Conservation (phyloP, 2,329 filamentous ascomycete genomes). For the Aspergillus latus region DNA sequence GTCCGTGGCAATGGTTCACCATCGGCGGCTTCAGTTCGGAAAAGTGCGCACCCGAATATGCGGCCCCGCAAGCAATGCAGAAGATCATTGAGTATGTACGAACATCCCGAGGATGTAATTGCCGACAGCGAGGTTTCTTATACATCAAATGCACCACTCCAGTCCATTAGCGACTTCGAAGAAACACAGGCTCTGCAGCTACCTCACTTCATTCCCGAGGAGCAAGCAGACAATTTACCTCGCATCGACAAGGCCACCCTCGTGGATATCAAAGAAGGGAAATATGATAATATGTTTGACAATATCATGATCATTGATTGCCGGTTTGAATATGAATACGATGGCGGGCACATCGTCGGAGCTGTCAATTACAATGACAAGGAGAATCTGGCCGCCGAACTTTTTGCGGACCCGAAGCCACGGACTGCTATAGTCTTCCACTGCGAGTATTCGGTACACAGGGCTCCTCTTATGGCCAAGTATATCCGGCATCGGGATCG, state of each 20-base stretch:
- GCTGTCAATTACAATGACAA: slow-evolving; percentile 98
- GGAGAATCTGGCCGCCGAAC: slow-evolving; percentile 73
- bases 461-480: slow-evolving; percentile 93
- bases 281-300: slow-evolving; percentile 73
- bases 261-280: slow-evolving; percentile 82
- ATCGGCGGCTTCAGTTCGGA: slow-evolving; percentile 67
- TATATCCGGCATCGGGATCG: slow-evolving; percentile 89
- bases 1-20: slow-evolving; percentile 73
- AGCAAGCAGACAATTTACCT: slow-evolving; percentile 80
- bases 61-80: slow-evolving; percentile 86
- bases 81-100: slow-evolving; percentile 96
- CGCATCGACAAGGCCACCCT: slow-evolving; percentile 81
- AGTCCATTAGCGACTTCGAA: slow-evolving; percentile 81
- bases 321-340: slow-evolving; percentile 97
- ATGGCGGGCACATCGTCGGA: slow-evolving; percentile 90
- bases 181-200: slow-evolving; percentile 71
- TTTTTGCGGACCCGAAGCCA: slow-evolving; percentile 70
- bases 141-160: slow-evolving; percentile 57
- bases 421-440: slow-evolving; percentile 87
- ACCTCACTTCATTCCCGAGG: slow-evolving; percentile 79
- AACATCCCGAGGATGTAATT: slow-evolving; percentile 83
- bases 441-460: slow-evolving; percentile 97
- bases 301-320: slow-evolving; percentile 90
- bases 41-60: slow-evolving; percentile 68
- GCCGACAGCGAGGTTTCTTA: slow-evolving; percentile 68